These are phyloP conservation scores for Ceratocystis variospora DNA, from an alignment of 2,329 filamentous ascomycete species.

Conservation along the genomic window DNA sequence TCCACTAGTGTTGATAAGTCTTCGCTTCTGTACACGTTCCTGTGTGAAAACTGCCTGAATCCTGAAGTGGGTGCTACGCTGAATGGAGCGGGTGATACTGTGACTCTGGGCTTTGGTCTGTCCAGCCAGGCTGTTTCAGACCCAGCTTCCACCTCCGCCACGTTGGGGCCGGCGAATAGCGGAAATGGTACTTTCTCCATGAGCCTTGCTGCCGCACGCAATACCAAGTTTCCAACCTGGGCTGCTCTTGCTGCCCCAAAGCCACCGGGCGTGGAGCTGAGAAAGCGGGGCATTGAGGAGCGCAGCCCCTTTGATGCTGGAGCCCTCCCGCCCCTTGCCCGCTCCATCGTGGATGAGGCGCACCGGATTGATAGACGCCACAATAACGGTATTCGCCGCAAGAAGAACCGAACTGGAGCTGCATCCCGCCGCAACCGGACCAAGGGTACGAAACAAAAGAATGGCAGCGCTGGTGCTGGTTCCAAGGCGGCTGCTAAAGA, in stretches of 20 bases:
- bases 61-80: conserved; percentile 24
- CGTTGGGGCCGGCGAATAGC: conserved; percentile 19
- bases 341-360: conserved; percentile 3
- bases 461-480: too few relatives aligned
- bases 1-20: conserved; percentile 32
- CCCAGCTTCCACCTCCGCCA: conserved; percentile 19
- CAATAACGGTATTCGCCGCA: background rate
- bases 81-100: conserved; percentile 21
- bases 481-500: too few relatives aligned
- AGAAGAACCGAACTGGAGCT: background rate
- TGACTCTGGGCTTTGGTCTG: conserved; percentile 29
- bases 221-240: conserved; percentile 21
- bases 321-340: background rate
- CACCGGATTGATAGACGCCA: background rate
- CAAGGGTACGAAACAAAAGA: too few relatives aligned
- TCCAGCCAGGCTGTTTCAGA: conserved; percentile 21
- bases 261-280: background rate
- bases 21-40: conserved; percentile 33
- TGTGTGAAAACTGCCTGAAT: conserved; percentile 30
- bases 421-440: too few relatives aligned
- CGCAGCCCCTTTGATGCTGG: background rate
- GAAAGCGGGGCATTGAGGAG: background rate
- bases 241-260: conserved; percentile 19
- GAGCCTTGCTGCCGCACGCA: conserved; percentile 20
- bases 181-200: conserved; percentile 22